phyloP scores from a whole-genome alignment of 2,329 filamentous ascomycete genomes.

The Onygenales sp. region DNA sequence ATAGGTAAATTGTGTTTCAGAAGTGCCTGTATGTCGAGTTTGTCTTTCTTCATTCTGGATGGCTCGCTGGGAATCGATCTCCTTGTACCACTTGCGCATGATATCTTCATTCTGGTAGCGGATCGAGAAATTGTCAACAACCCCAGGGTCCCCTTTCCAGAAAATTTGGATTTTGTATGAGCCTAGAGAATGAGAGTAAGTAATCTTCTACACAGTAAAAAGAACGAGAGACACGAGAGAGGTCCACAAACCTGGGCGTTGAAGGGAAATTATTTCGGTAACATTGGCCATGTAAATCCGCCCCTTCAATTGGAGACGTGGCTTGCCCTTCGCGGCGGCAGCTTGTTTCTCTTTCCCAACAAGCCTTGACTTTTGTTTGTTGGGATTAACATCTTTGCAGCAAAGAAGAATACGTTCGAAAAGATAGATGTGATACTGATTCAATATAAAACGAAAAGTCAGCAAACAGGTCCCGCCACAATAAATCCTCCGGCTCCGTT shows the following conservation, averaged over 20 bases:
- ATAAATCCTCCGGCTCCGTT: not conserved
- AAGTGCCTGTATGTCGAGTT: constrained; percentile 46
- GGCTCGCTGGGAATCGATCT: constrained; percentile 65
- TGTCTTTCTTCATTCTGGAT: constrained; percentile 44
- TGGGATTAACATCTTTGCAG: constrained; percentile 87
- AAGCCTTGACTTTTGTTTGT: constrained; percentile 63
- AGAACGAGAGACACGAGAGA: not conserved
- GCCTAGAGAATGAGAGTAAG: constrained; percentile 40
- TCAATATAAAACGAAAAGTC: not conserved
- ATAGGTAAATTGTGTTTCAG: constrained; percentile 68
- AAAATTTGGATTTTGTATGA: constrained; percentile 95
- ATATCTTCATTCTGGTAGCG: constrained; percentile 84
- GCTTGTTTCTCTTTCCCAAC: constrained; percentile 60
- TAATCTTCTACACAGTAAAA: not conserved
- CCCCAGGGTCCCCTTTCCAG: constrained; percentile 83
- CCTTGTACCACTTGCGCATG: constrained; percentile 83
- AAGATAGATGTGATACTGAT: constrained; percentile 89
- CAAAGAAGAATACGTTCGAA: constrained; percentile 93
- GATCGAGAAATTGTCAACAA: constrained; percentile 94
- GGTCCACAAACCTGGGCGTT: constrained; percentile 66
- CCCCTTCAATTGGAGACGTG: constrained; percentile 78
- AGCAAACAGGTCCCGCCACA: not conserved
- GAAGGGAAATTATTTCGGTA: constrained; percentile 79
- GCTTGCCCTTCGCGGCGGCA: constrained; percentile 64
- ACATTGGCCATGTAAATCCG: constrained; percentile 99